Base-by-base conservation (phyloP, 140 eudicot genomes). In the Anethum foeniculum region DNA sequence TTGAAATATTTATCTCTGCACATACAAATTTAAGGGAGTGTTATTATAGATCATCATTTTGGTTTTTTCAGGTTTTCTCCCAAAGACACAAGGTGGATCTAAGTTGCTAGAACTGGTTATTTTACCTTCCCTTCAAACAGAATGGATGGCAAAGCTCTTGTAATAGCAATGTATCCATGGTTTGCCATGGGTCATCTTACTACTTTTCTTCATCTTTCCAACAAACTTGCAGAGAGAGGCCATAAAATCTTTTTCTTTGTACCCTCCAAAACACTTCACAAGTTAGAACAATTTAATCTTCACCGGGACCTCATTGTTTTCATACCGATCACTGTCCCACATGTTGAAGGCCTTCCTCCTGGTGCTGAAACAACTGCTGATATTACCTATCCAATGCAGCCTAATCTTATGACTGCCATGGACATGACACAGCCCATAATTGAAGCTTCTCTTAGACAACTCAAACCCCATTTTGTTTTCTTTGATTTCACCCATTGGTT, bases 171-270 rank as follows among this genome's bases (percentile, higher is more conserved):
- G 77, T 72, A 39, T 11, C 77, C 77, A 72, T 72, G 77, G 77
- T 72, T 72, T 85, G 94, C 90, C 82, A 80, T 90, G 83, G 91
- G 94, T 62, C 94, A 90, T 44, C 85, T 90, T 81, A 86, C 88
- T 36, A 75, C 86, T 18, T 90, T 82, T 65, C 83, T 83, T 54
- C 91, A 86, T 65, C 41, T 90, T 38, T 82, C 94, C 51, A 90
- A 88, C 85, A 86, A 84, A 83, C 74, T 90, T 15, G 91, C 94
- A 5, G 72, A 54, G 7, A 58, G 52, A 58, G 81, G 81, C 34
- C 73, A 78, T 58, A 78, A 78, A 58, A 58, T 78, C 78, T 79
- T 80, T 80, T 86, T 86, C 77, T 79, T 84, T 80, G 80, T 84
- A 51, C 94, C 94, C 52, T 75, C 25, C 52, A 86, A 83, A 62